Conservation (phyloP, 2,329 filamentous ascomycete species). For the Microcyclospora pomicola region DNA sequence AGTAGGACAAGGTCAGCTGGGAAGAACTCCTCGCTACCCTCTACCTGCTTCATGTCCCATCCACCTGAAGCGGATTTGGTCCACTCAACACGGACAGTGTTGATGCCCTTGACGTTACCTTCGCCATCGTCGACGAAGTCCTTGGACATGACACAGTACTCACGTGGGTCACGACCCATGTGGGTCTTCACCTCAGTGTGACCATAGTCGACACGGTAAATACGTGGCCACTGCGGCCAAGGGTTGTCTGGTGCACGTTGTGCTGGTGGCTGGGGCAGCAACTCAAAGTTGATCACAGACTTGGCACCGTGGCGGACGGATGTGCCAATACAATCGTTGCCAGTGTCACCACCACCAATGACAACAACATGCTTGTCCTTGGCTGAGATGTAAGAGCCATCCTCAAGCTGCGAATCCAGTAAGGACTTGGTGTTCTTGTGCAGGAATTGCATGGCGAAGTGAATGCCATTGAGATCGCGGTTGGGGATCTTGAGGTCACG, state of each 20-base stretch:
- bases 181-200: slow-evolving; percentile 93
- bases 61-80: slow-evolving; percentile 76
- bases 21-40: slow-evolving; percentile 90
- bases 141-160: slow-evolving; percentile 97
- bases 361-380: slow-evolving; percentile 94
- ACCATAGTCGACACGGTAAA: slow-evolving; percentile 97
- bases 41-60: slow-evolving; percentile 98
- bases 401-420: slow-evolving; percentile 74
- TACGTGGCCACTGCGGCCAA: slow-evolving; percentile 95
- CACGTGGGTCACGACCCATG: slow-evolving; percentile 88
- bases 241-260: slow-evolving; percentile 90
- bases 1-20: slow-evolving; percentile 85
- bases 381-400: slow-evolving; percentile 79
- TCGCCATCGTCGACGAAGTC: slow-evolving; percentile 83
- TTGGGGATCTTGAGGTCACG: slow-evolving; percentile 85
- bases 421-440: slow-evolving; percentile 97
- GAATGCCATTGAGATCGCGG: slow-evolving; percentile 76
- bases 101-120: slow-evolving; percentile 88
- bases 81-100: slow-evolving; percentile 91
- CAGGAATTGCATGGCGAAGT: slow-evolving; percentile 95
- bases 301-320: slow-evolving; percentile 91
- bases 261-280: slow-evolving; percentile 80
- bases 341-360: slow-evolving; percentile 94
- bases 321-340: slow-evolving; percentile 95
- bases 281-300: slow-evolving; percentile 91